phyloP scores from a whole-genome alignment of 2,329 filamentous ascomycete genomes.

The Ophiostoma australiae region DNA sequence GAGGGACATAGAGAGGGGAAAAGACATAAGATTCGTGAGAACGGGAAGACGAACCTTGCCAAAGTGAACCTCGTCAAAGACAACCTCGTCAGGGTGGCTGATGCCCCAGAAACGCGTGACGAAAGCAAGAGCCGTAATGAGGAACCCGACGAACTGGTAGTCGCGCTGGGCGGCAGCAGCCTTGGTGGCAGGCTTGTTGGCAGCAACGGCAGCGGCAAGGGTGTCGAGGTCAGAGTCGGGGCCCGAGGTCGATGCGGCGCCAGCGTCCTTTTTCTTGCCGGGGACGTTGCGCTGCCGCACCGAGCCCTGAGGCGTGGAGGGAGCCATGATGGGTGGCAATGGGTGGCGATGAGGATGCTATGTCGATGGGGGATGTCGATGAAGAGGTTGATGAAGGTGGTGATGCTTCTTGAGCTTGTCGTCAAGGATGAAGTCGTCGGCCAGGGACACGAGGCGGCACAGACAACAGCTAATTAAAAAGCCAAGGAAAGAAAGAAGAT shows the following conservation, averaged over 20 bases:
- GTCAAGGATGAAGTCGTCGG: neutral
- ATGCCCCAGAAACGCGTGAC: slow-evolving; percentile 94
- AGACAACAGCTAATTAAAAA: neutral
- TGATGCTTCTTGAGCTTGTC: neutral
- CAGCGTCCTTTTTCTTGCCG: slow-evolving; percentile 48
- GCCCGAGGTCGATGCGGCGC: slow-evolving; percentile 21
- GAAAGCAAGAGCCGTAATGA: slow-evolving; percentile 82
- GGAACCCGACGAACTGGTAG: slow-evolving; percentile 69
- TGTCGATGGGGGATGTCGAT: slow-evolving; percentile 4
- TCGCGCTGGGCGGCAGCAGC: slow-evolving; percentile 63
- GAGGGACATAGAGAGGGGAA: neutral
- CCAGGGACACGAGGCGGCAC: neutral
- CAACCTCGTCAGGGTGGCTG: slow-evolving; percentile 89
- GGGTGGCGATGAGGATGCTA: neutral
- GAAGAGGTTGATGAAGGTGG: neutral
- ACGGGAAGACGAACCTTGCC: slow-evolving; percentile 69
- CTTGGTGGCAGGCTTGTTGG: slow-evolving; percentile 34
- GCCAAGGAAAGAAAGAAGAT: neutral
- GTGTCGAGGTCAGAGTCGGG: slow-evolving; percentile 49
- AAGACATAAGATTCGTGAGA: neutral
- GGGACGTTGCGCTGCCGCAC: slow-evolving; percentile 56
- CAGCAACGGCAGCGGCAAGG: slow-evolving; percentile 31
- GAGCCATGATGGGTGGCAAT: slow-evolving; percentile 39
- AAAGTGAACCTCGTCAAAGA: slow-evolving; percentile 99
- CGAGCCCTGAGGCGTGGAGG: slow-evolving; percentile 51